Evolutionary conservation across 768 basidiomycete genomes (phyloP).

Genomic region (Auriscalpium vulgare): DNA sequence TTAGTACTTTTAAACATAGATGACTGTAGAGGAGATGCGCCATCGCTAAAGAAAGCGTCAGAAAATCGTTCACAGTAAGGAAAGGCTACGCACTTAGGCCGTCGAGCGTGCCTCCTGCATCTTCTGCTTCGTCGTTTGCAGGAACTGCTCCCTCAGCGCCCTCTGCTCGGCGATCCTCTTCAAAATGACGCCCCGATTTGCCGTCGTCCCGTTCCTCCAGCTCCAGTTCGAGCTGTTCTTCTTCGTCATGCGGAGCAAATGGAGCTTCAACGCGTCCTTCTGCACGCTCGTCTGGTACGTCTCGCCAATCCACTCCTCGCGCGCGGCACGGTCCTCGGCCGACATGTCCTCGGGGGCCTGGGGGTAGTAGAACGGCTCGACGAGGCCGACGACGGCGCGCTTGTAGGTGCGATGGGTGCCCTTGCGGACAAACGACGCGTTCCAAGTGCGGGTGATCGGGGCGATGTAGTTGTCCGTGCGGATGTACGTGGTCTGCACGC

Average conservation of each 20-base stretch:
- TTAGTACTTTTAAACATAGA: too few species aligned
- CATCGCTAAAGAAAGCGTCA: too few species aligned
- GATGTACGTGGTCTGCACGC: conserved; percentile 85
- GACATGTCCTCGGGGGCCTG: conserved; percentile 73
- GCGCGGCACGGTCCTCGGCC: conserved; percentile 39
- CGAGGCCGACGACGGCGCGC: conserved; percentile 84
- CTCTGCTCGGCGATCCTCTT: conserved; percentile 41
- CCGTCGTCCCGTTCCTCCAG: conserved; percentile 28
- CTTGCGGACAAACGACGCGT: conserved; percentile 21
- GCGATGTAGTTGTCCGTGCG: conserved; percentile 89
- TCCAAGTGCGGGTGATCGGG: conserved; percentile 30
- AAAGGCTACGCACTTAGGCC: too few species aligned
- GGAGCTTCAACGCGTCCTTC: conserved; percentile 25
- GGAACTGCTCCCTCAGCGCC: conserved; percentile 31
- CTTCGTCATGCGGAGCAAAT: conserved; percentile 29
- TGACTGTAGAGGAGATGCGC: too few species aligned
- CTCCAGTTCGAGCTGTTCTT: conserved; percentile 31
- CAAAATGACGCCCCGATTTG: conserved; percentile 43
- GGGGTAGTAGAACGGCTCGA: conserved; percentile 92
- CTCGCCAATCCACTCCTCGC: conserved; percentile 57
- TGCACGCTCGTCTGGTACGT: conserved; percentile 42
- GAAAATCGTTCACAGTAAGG: too few species aligned
- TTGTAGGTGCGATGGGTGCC: conserved; percentile 61
- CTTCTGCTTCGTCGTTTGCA: conserved; percentile 28
- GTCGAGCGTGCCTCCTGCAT: conserved; percentile 16